Evolutionary conservation across 495 filamentous ascomycete species (phyloP), one percentile per base, ranked within the genome.

Genomic region (Penicillium malachiteum): DNA sequence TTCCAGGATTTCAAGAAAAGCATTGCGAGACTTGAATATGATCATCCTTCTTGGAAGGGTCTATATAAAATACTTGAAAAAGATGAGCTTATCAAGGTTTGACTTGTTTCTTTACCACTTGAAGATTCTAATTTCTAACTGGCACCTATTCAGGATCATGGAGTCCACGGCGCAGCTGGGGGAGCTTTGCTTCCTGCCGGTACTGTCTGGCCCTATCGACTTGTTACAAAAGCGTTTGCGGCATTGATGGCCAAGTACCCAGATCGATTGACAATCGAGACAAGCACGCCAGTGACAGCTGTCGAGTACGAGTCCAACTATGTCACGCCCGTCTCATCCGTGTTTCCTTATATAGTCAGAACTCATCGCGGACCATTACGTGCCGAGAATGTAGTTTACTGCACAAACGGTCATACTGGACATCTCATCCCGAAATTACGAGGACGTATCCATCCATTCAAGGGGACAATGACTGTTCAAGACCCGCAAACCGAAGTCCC

Each of bases 171-270:
- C 21, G 75, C 80, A 35, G 58, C 63, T 10, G 78, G 78, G 0
- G 80, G 75, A 13, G 74, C 78, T 0, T 67, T 76, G 2, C 56
- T 71, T 5, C 64, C 70, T 5, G 81, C 81, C 4, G 79, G 72
- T 3, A 76, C 75, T n/a, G 55, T 84, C 2, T 95, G 88, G 89
- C 91, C 91, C 5, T 94, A 93, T 68, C 92, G 91, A 60, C 78
- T 92, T 8, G 84, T 94, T 11, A 75, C 85, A 0, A 82, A 77
- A 56, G 73, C 88, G 0, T 77, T 95, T 9, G 82, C 85, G 56
- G 67, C 69, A 1, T 72, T 88, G 0, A 64, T 92, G 39, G 48
- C 65, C 32, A 67, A 58, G 41, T 67, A 73, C 7, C 69, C 64
- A 2, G 55, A 64, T n/a, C 51, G 62, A 4, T 79, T 96, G 53